Percentiles rank a stretch among this genome's conserved stretches.
These are phyloP conservation scores for Naegleria lovaniensis DNA, from an alignment of 208 protist genomes.

Conservation along the genomic window DNA sequence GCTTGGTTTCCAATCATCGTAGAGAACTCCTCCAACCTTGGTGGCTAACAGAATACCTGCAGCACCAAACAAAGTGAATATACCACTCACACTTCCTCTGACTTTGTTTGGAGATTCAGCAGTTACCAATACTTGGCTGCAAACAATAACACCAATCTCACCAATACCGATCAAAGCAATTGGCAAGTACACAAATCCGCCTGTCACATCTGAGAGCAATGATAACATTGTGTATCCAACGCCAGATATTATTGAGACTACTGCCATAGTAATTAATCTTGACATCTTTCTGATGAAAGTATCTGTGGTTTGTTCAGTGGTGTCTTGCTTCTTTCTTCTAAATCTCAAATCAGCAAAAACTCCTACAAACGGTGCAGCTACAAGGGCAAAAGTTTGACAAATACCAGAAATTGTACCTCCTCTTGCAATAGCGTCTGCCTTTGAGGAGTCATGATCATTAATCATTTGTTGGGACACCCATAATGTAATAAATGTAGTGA, in stretches of 20 bases:
- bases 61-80: neutral
- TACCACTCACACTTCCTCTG: slow-evolving; percentile 1
- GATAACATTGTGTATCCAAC: neutral
- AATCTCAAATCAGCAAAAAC: slow-evolving; percentile 15
- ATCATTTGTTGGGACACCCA: slow-evolving; percentile 8
- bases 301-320: neutral
- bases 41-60: slow-evolving; percentile 11
- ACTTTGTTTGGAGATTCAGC: neutral
- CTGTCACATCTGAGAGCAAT: neutral
- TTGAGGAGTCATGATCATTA: neutral
- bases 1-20: slow-evolving; percentile 14
- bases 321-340: neutral
- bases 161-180: slow-evolving; percentile 12
- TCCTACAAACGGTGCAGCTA: slow-evolving; percentile 23
- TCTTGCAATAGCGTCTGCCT: neutral
- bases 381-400: slow-evolving; percentile 22
- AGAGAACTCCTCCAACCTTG: slow-evolving; percentile 11
- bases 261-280: neutral
- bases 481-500: slow-evolving; percentile 19
- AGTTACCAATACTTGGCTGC: neutral
- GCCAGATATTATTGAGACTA: neutral
- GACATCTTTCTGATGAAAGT: neutral
- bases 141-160: slow-evolving; percentile 22
- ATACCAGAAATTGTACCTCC: slow-evolving; percentile 26
- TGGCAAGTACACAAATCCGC: neutral